Evolutionary conservation across 2,329 filamentous ascomycete species (phyloP).

Genomic region (Penicillium sumatraense): DNA sequence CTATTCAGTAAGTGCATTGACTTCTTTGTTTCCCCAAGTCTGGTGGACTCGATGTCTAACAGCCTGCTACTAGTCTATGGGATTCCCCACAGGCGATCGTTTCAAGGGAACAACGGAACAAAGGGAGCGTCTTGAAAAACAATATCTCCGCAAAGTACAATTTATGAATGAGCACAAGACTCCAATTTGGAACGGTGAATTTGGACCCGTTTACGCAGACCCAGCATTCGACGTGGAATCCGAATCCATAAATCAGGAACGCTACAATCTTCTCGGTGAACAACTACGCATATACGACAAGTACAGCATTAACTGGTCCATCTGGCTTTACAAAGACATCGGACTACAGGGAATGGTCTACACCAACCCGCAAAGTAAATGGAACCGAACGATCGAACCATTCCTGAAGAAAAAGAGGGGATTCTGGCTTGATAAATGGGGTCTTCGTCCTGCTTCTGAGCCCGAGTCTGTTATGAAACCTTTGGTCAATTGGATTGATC

Average conservation of each 20-base stretch:
- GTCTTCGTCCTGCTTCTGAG: conserved; percentile 43
- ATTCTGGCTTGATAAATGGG: conserved; percentile 62
- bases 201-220: conserved; percentile 49
- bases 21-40: neutral
- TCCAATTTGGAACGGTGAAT: conserved; percentile 61
- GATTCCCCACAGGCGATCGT: conserved; percentile 46
- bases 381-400: conserved; percentile 56
- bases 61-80: conserved; percentile 36
- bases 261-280: conserved; percentile 53
- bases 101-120: conserved; percentile 50
- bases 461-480: conserved; percentile 52
- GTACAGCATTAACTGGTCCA: conserved; percentile 60
- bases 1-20: conserved; percentile 42
- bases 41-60: no score
- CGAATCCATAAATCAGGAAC: conserved; percentile 47
- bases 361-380: conserved; percentile 50
- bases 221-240: conserved; percentile 33
- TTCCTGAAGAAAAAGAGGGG: conserved; percentile 62
- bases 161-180: conserved; percentile 50
- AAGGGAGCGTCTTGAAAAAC: conserved; percentile 44
- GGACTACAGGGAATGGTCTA: conserved; percentile 62
- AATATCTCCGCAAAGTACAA: conserved; percentile 54
- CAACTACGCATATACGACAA: conserved; percentile 59
- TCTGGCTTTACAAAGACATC: conserved; percentile 65
- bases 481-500: conserved; percentile 51